These are phyloP conservation scores for Thelonectria discophora DNA, from an alignment of 2,329 filamentous ascomycete species.

Conservation along the genomic window DNA sequence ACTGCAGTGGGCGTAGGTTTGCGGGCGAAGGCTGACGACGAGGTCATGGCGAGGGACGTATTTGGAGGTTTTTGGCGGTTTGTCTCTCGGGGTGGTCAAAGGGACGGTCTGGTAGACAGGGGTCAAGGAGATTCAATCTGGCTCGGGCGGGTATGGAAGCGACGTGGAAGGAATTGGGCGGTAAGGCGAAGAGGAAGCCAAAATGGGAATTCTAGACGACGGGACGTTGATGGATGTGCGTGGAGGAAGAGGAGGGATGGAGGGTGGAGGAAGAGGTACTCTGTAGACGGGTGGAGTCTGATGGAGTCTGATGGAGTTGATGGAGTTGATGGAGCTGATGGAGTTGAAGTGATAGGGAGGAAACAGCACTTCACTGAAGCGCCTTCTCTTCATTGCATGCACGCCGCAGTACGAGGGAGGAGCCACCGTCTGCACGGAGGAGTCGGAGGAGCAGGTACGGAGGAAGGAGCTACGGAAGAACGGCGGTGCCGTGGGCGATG, in stretches of 20 bases:
- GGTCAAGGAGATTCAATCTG: not conserved
- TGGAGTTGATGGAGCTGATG: not conserved
- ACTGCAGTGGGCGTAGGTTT: slow-evolving; percentile 20
- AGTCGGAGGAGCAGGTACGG: not conserved
- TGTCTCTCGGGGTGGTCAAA: slow-evolving; percentile 4
- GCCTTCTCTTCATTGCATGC: not conserved
- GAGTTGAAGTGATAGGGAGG: slow-evolving; percentile 14
- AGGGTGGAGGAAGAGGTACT: slow-evolving; percentile 1
- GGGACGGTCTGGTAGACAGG: not conserved
- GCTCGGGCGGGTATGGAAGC: slow-evolving; percentile 4
- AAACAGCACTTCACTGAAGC: not conserved
- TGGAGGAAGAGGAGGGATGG: slow-evolving; percentile 16
- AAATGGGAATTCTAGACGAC: not conserved
- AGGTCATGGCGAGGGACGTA: slow-evolving; percentile 4
- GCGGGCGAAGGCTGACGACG: slow-evolving; percentile 15
- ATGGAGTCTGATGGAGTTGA: too few relatives aligned
- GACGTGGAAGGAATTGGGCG: slow-evolving; percentile 4
- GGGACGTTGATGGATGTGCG: not conserved
- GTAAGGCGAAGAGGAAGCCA: slow-evolving; percentile 10
- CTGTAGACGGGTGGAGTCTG: not conserved
- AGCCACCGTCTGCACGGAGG: too few relatives aligned
- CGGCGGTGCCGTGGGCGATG: too few relatives aligned
- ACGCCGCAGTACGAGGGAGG: not conserved
- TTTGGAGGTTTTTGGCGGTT: not conserved
- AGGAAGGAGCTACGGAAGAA: not conserved